Evolutionary conservation across 208 protist genomes (phyloP).

Genomic region (Leishmania amazonensis): DNA sequence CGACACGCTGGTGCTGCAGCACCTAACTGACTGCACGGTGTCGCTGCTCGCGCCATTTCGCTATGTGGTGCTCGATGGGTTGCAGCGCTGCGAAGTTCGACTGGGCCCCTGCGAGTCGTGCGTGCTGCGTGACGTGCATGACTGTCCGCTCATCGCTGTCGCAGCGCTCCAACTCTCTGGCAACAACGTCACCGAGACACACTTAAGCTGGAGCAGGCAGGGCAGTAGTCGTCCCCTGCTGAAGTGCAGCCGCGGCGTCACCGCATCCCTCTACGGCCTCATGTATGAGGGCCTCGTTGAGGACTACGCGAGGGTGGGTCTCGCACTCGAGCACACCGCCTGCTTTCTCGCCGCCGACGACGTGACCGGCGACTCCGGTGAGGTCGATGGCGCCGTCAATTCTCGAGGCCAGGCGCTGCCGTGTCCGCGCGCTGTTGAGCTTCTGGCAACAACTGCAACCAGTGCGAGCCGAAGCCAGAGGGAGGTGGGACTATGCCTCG

Average conservation of each 20-base stretch:
- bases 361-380: neutral
- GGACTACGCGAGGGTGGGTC: slow-evolving; percentile 56
- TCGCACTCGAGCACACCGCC: slow-evolving; percentile 50
- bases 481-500: slow-evolving; percentile 25
- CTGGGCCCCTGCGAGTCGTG: slow-evolving; percentile 62
- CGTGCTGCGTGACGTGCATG: slow-evolving; percentile 43
- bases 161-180: slow-evolving; percentile 28
- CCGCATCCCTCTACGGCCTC: slow-evolving; percentile 41
- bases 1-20: slow-evolving; percentile 62
- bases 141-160: slow-evolving; percentile 46
- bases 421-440: slow-evolving; percentile 4
- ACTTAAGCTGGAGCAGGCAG: slow-evolving; percentile 20
- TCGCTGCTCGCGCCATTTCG: slow-evolving; percentile 54
- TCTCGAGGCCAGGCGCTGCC: neutral
- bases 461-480: slow-evolving; percentile 12
- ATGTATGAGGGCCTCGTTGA: slow-evolving; percentile 63
- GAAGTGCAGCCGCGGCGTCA: slow-evolving; percentile 11
- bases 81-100: slow-evolving; percentile 51
- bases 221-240: slow-evolving; percentile 7
- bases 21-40: slow-evolving; percentile 55
- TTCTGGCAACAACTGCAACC: slow-evolving; percentile 9
- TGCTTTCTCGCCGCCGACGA: neutral
- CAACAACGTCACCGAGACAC: slow-evolving; percentile 13
- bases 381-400: neutral
- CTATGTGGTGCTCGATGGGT: slow-evolving; percentile 56